Conservation (phyloP, 805 yeast genomes). For the Wickerhamia fluorescens region DNA sequence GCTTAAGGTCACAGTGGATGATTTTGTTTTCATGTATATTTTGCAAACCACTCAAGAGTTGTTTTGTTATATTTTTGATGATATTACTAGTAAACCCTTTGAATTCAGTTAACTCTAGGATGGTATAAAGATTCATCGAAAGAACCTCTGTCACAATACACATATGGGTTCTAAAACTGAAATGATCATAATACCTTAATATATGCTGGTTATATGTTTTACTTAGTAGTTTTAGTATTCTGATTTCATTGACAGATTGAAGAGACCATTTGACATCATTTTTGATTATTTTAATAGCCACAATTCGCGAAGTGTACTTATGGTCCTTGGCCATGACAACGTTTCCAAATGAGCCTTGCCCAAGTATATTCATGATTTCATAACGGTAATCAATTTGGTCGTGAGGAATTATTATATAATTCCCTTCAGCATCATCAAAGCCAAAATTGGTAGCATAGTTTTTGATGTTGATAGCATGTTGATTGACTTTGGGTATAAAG, state of each 20-base stretch:
- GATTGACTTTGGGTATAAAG: slow-evolving; percentile 37
- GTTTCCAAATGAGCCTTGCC: slow-evolving; percentile 79
- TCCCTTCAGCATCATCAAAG: slow-evolving; percentile 64
- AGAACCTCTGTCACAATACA: slow-evolving; percentile 74
- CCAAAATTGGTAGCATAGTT: slow-evolving; percentile 50
- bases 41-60: slow-evolving; percentile 53
- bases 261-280: slow-evolving; percentile 67
- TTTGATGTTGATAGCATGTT: slow-evolving; percentile 26
- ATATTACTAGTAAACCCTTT: slow-evolving; percentile 41
- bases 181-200: slow-evolving; percentile 50
- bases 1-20: slow-evolving; percentile 82
- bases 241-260: slow-evolving; percentile 75
- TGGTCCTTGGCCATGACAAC: slow-evolving; percentile 68
- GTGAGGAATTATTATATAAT: slow-evolving; percentile 45
- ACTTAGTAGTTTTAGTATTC: slow-evolving; percentile 48
- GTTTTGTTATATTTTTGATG: slow-evolving; percentile 41
- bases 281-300: slow-evolving; percentile 74
- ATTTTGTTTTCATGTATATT: slow-evolving; percentile 50
- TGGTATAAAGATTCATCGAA: slow-evolving; percentile 59
- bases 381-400: slow-evolving; percentile 78
- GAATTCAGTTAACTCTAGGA: slow-evolving; percentile 43
- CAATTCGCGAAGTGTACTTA: slow-evolving; percentile 37
- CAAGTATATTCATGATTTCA: slow-evolving; percentile 52
- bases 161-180: slow-evolving; percentile 74
- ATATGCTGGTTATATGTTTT: slow-evolving; percentile 5